Evolutionary conservation across 306 rosid species (phyloP), one percentile per base, ranked within the genome.

Genomic region (Herpetospermum pedunculosum): DNA sequence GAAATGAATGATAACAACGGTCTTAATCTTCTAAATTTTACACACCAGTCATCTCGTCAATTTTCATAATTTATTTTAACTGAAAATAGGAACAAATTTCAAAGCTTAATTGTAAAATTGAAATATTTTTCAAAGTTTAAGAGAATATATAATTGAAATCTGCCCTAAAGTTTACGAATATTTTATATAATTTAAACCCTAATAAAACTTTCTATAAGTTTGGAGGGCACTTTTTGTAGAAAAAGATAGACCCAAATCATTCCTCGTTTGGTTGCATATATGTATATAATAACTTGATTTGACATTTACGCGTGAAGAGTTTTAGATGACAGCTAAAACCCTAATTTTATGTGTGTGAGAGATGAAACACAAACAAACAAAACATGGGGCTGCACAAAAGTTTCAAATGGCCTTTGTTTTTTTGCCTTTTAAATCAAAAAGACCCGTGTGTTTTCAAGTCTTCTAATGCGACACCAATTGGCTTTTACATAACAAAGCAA

Each of bases 381-480:
- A 54, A 54, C 15, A 49, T 59, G 54, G 54, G 54, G 54, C 54
- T 49, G 25, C 25, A 16, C n/a, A 21, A 52, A 23, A 54, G 32
- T 0, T 1, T 23, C 16, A 54, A 54, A 23, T 23, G 16, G 59
- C 16, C 15, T 34, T 10, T 65, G 18, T 60, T 29, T 62, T 25
- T 47, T 23, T 60, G 62, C 16, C 7, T 12, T 46, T 63, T 2
- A 74, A 81, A 80, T 82, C 76, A 26, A 35, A 53, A n/a, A 48
- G 82, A 72, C 75, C 78, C 81, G 43, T 65, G 73, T 30, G 70
- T 10, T 34, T 37, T 77, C 75, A 78, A 74, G 81, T 79, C 81
- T 73, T 70, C 84, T 82, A 85, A 87, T 60, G 78, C 80, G 90
- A 85, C 94, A 87, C 76, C 78, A 71, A 65, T 82, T 73, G 85